Base-by-base conservation (phyloP, 805 yeast genomes). In the Komagataella mondaviorum region DNA sequence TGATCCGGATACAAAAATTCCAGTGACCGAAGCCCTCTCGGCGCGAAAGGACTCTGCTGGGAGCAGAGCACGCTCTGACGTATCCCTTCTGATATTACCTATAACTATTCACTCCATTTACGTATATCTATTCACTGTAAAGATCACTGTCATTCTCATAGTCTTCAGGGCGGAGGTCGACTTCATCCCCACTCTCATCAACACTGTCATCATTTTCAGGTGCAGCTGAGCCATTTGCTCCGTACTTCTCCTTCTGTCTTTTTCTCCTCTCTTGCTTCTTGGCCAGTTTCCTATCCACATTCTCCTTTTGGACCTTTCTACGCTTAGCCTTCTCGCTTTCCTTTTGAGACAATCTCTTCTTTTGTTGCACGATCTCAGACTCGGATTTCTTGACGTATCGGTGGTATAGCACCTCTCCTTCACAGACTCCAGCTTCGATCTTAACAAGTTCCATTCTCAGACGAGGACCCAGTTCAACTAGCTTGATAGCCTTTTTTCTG, bases 391-490 rank as follows among this genome's bases (percentile, higher is more conserved):
- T 69, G 54, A 88, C 72, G 51, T 71, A 75, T 47, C 87, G 75
- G 64, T 93, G 99, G 67, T 85, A 88, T 54, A 93, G 66, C 16
- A 93, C 88, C 68, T 88, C 90, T 50, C 97, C 96, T 0, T 82
- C 71, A 53, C 96, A 91, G 20, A 87, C 77, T 16, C 93, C 96
- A 62, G 91, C 98, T 67, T 91, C 97, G 51, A 93, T 87, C 69
- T 93, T 93, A 49, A 84, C 70, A 53, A 93, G 70, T 50, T 80
- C 72, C 66, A 93, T 70, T 57, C 78, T 80, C 66, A 93, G 68
- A 57, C 99, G 76, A 44, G 99, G 99, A 0, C 99, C 99, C 49
- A 91, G 71, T 66, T 93, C 99, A 1, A 91, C 87, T 49, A 93
- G 72, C 64, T 88, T 90, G 58, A 93, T 87, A 1, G 99, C 98